These are phyloP conservation scores for Fraxinus albicans DNA, from an alignment of 305 asterid species.

Conservation along the genomic window DNA sequence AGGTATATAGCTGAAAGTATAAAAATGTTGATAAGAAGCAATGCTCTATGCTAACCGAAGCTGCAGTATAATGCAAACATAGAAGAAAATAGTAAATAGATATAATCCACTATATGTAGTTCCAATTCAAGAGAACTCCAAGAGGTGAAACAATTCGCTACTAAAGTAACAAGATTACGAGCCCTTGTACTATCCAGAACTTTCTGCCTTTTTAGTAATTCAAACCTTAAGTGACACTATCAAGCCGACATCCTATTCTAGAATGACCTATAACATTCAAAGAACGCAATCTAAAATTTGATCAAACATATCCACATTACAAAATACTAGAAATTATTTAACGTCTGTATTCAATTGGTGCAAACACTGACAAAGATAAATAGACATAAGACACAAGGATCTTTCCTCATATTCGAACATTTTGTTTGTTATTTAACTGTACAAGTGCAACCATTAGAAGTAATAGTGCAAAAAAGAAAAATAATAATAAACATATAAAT, in stretches of 20 bases:
- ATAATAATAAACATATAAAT: background rate
- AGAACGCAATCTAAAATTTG: background rate
- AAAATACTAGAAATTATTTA: background rate
- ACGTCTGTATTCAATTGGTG: background rate
- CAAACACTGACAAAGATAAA: background rate
- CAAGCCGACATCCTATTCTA: background rate
- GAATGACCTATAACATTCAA: background rate
- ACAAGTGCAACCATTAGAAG: background rate
- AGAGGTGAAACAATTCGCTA: constrained; percentile 8
- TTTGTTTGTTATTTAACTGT: background rate
- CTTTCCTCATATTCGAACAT: background rate
- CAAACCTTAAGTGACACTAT: background rate
- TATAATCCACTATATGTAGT: background rate
- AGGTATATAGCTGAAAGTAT: constrained; percentile 78
- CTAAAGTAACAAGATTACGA: background rate
- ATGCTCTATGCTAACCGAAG: background rate
- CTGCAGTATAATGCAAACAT: background rate
- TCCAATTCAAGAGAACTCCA: constrained; percentile 9
- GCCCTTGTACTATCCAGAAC: constrained; percentile 12
- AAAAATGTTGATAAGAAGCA: constrained; percentile 24
- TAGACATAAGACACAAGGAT: background rate
- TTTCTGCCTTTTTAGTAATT: background rate
- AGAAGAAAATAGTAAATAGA: background rate
- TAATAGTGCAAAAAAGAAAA: constrained; percentile 3
- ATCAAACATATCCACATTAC: background rate